A percentile compares a stretch with the other conserved stretches of the same genome.
These are phyloP conservation scores for Cyberlindnera suaveolens DNA, from an alignment of 805 yeast genomes.

Conservation along the genomic window DNA sequence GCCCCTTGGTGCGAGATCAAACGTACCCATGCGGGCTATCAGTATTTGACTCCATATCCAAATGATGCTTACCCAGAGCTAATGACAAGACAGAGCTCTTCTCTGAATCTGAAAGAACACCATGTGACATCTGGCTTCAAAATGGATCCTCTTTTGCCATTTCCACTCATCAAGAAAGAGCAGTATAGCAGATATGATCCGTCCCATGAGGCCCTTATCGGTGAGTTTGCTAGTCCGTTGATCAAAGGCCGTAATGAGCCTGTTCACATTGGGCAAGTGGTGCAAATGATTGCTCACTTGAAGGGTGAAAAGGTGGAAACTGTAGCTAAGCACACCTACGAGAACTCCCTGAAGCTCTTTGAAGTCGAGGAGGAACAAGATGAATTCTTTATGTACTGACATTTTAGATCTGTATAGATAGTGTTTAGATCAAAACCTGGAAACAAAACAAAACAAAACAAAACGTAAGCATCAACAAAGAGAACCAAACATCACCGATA, in stretches of 20 bases:
- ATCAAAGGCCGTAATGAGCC: conserved; percentile 92
- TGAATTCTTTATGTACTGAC: conserved; percentile 11
- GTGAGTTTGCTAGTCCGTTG: conserved; percentile 33
- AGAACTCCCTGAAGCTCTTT: conserved; percentile 44
- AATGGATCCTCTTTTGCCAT: conserved; percentile 50
- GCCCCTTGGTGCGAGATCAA: conserved; percentile 98
- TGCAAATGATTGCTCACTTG: conserved; percentile 54
- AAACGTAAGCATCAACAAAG: conserved; percentile 1
- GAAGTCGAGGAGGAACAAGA: conserved; percentile 22
- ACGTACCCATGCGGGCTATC: conserved; percentile 70
- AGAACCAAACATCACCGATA: not conserved
- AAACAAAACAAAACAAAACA: conserved; percentile 2
- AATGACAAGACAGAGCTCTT: conserved; percentile 16
- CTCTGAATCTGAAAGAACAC: conserved; percentile 6
- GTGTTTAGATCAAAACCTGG: not conserved
- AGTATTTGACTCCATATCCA: conserved; percentile 49
- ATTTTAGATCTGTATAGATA: not conserved
- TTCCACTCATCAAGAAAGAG: conserved; percentile 61
- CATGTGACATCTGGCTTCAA: conserved; percentile 18
- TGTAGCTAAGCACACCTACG: conserved; percentile 44
- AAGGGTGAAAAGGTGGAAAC: conserved; percentile 35
- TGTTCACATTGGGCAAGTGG: conserved; percentile 75
- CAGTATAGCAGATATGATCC: conserved; percentile 34
- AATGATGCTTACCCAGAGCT: conserved; percentile 46
- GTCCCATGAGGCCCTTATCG: conserved; percentile 23